A percentile compares a stretch with the other conserved stretches of the same genome.
phyloP scores from a whole-genome alignment of 192 early-diverging fungal species.

The Chytriomyces hyalinus region DNA sequence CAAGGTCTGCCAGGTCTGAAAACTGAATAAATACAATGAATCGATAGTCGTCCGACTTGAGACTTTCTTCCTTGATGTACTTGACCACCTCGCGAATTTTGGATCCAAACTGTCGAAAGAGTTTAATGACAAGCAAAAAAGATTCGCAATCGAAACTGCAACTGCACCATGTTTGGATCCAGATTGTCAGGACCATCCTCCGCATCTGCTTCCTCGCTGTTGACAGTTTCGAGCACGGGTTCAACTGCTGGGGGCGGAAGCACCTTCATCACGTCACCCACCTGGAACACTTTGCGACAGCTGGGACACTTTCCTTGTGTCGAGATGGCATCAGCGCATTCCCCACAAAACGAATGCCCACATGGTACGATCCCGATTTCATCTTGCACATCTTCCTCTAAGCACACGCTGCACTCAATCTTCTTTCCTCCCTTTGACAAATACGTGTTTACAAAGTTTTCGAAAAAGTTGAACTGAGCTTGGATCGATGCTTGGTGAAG shows the following conservation, averaged over 20 bases:
- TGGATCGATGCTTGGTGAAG: neutral
- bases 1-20: slow-evolving; percentile 12
- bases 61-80: neutral
- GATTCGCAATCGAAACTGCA: no score
- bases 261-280: neutral
- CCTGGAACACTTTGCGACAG: neutral
- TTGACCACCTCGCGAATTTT: slow-evolving; percentile 26
- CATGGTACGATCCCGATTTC: slow-evolving; percentile 8
- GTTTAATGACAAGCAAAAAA: neutral
- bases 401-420: slow-evolving; percentile 9
- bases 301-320: slow-evolving; percentile 3
- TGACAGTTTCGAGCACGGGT: neutral
- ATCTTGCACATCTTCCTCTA: slow-evolving; percentile 8
- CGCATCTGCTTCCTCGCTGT: neutral
- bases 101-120: slow-evolving; percentile 18
- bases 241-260: slow-evolving; percentile 12
- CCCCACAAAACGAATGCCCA: slow-evolving; percentile 22
- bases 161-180: slow-evolving; percentile 16
- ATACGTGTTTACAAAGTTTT: slow-evolving; percentile 19
- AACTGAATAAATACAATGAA: slow-evolving; percentile 29
- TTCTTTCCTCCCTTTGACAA: neutral
- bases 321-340: slow-evolving; percentile 6
- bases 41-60: neutral
- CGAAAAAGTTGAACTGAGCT: slow-evolving; percentile 15
- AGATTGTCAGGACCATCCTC: neutral